Conservation (phyloP, 805 yeast genomes). For the Kodamaea kaohsiungensis region DNA sequence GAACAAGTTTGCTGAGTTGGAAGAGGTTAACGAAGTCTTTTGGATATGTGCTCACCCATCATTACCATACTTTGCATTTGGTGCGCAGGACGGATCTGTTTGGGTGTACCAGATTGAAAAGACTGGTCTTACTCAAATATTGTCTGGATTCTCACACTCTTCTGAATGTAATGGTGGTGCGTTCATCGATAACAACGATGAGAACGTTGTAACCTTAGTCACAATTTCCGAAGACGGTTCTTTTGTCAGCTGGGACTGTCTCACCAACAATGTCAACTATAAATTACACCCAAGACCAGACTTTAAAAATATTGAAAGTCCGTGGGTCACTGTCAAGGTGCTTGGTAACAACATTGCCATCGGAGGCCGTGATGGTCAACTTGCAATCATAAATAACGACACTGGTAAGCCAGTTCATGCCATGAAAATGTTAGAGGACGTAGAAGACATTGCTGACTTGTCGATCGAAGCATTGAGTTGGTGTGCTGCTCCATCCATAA, state of each 20-base stretch:
- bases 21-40: conserved; percentile 87
- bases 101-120: conserved; percentile 85
- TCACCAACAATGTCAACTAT: conserved; percentile 68
- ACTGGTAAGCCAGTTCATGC: conserved; percentile 69
- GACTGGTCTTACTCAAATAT: conserved; percentile 56
- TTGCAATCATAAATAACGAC: conserved; percentile 74
- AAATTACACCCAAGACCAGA: conserved; percentile 60
- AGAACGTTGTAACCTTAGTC: conserved; percentile 62
- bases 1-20: conserved; percentile 67
- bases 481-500: conserved; percentile 59
- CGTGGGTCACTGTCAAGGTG: conserved; percentile 81
- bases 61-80: conserved; percentile 83
- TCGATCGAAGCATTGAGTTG: conserved; percentile 68
- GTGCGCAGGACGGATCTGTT: conserved; percentile 89
- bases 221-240: conserved; percentile 86
- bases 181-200: conserved; percentile 57
- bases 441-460: conserved; percentile 44
- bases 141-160: conserved; percentile 81
- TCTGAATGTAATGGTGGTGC: conserved; percentile 78
- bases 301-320: conserved; percentile 73
- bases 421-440: conserved; percentile 63
- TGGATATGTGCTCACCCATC: conserved; percentile 83
- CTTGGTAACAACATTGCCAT: conserved; percentile 61
- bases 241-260: conserved; percentile 87
- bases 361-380: conserved; percentile 86